phyloP scores from a whole-genome alignment of 495 filamentous ascomycete genomes.

The Hypoxylon perforatum region DNA sequence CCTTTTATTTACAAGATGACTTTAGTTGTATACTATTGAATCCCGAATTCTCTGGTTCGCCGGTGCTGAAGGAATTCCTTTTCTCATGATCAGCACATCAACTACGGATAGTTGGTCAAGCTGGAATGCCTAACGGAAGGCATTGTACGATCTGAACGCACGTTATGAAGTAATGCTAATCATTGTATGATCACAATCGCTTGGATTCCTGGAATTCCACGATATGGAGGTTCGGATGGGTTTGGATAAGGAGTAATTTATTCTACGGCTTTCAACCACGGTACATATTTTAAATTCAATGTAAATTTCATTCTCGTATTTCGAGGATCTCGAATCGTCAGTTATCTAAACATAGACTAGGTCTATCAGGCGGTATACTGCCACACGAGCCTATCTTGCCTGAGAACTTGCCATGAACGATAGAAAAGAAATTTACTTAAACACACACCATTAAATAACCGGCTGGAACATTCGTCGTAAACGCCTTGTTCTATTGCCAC shows the following conservation, averaged over 20 bases:
- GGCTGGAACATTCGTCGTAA: constrained; percentile 21
- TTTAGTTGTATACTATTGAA: constrained; percentile 66
- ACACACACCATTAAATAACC: constrained; percentile 14
- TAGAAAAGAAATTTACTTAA: constrained; percentile 18
- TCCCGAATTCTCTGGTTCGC: constrained; percentile 67
- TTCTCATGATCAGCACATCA: constrained; percentile 54
- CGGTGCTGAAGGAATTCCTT: constrained; percentile 67
- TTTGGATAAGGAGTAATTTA: background rate
- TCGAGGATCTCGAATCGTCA: constrained; percentile 3
- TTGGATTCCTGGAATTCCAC: constrained; percentile 19
- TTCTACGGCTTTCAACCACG: constrained; percentile 4
- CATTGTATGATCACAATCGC: constrained; percentile 38
- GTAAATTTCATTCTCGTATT: constrained; percentile 9
- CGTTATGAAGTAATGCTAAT: constrained; percentile 50
- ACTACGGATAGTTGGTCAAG: background rate
- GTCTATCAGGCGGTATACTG: constrained; percentile 9
- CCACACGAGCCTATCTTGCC: constrained; percentile 7
- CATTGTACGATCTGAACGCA: constrained; percentile 29
- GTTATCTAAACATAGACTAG: constrained; percentile 6
- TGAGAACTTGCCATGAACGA: constrained; percentile 1
- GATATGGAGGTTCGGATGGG: constrained; percentile 7
- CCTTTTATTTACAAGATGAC: constrained; percentile 18
- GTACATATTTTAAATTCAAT: constrained; percentile 14
- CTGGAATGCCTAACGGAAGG: background rate
- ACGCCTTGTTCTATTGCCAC: constrained; percentile 30